Base-by-base conservation (phyloP, 139 green algal species). In the Tetraselmis chui region DNA sequence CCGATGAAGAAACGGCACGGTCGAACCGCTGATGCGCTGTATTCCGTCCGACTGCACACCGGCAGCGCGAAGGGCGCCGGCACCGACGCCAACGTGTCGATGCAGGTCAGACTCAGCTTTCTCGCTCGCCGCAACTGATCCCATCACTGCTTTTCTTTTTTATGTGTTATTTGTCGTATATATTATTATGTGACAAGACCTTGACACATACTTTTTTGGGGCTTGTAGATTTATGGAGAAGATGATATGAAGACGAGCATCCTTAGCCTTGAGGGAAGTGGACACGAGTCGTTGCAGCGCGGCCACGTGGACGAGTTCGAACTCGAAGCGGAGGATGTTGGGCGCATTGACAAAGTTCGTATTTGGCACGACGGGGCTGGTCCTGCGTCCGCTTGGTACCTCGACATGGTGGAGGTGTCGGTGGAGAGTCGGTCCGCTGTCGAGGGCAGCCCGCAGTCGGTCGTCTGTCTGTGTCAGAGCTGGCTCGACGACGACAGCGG, bases 341-440 rank as follows among this genome's bases (percentile, higher is more conserved):
- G 92, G 2, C 28, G 78, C 32, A 31, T 94, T 31, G 79, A 84
- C 0, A 82, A 83, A 31, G 80, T 96, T 76, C 84, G 81, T 0
- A 88, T 96, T n/a, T 88, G 89, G 0, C 90, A 95, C 82, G 89
- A 94, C 85, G 84, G 25, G 80, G 31, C 76, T 84, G 87, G 86
- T 2, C 77, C 76, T 1, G 18, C 24, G 2, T 80, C 90, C 0
- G 81, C 82, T 28, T 93, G 90, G 90, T 83, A 92, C 86, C 78
- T 93, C 78, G 77, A 89, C 24, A 82, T 89, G 83, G 89, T 67
- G 45, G 45, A 67, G 45, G 18, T 67, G 11, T 18, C 11, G 11
- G 45, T 18, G 45, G 45, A 67, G 45, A 67, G 45, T 18, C 45
- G 45, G 45, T 67, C 45, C 11, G 45, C 45, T 25, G 45, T 67